These are phyloP conservation scores for Suhomyces terraborum DNA, from an alignment of 1,139 yeast genomes.

Conservation along the genomic window DNA sequence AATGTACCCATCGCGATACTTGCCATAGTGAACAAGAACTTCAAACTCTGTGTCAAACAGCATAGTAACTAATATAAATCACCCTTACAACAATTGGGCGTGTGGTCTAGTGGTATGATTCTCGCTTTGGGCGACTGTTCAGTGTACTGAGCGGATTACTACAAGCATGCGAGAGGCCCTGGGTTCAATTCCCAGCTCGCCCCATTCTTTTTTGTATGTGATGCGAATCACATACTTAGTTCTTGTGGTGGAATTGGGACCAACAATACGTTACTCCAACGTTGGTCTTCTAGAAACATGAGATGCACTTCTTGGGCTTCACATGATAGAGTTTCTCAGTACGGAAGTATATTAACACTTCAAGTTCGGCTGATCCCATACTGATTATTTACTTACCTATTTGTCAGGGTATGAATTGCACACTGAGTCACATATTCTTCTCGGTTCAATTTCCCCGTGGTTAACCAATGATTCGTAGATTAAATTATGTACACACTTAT, in stretches of 20 bases:
- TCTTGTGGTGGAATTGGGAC: too few species aligned
- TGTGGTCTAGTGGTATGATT: slow-evolving; percentile 35
- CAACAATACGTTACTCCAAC: too few species aligned
- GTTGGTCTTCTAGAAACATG: too few species aligned
- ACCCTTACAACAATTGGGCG: slow-evolving; percentile 17
- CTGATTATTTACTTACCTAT: too few species aligned
- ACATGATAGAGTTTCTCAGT: too few species aligned
- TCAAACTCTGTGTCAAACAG: not conserved
- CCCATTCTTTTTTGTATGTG: slow-evolving; percentile 21
- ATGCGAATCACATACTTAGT: not conserved
- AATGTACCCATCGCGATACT: too few species aligned
- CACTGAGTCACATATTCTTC: too few species aligned
- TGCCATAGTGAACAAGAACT: too few species aligned
- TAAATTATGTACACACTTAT: not conserved
- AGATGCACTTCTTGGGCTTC: too few species aligned
- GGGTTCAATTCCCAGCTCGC: slow-evolving; percentile 38
- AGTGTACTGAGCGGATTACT: slow-evolving; percentile 13
- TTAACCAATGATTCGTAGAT: not conserved
- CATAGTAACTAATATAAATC: not conserved
- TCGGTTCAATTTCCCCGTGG: too few species aligned
- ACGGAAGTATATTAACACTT: too few species aligned
- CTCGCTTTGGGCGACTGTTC: slow-evolving; percentile 29
- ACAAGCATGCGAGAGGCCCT: slow-evolving; percentile 36
- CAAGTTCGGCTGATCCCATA: not conserved
- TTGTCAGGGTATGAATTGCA: too few species aligned